Percentiles rank a stretch among this genome's conserved stretches.
These are phyloP conservation scores for Chlamydomonas incerta DNA, from an alignment of 139 green algal genomes.

Conservation along the genomic window DNA sequence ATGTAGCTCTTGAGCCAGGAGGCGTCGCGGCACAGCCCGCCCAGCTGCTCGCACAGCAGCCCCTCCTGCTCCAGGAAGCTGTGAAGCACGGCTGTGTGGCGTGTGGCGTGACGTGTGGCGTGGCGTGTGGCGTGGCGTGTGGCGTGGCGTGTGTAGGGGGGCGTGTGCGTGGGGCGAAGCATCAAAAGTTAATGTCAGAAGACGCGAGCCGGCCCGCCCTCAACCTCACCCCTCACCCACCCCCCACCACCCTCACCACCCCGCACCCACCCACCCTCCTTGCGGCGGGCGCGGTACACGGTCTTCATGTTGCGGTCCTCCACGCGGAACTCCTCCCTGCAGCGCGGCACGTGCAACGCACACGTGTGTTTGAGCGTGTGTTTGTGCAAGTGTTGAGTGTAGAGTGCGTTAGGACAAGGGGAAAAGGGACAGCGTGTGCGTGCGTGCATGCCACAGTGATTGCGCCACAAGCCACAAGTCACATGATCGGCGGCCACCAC, in stretches of 20 bases:
- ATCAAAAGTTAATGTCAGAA: too few species aligned
- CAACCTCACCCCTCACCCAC: background rate
- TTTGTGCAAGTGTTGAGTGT: too few species aligned
- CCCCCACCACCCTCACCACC: background rate
- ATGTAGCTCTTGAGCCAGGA: conserved; percentile 69
- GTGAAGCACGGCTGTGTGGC: conserved; percentile 20
- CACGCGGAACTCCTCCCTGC: conserved; percentile 22
- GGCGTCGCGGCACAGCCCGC: conserved; percentile 63
- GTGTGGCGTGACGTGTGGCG: background rate
- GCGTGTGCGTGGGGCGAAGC: background rate
- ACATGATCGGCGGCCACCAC: too few species aligned
- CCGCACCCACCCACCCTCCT: conserved; percentile 35
- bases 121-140: background rate
- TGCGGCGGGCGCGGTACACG: conserved; percentile 53
- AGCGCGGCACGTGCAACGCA: too few species aligned
- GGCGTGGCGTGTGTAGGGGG: background rate
- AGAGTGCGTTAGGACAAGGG: too few species aligned
- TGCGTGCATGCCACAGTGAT: too few species aligned
- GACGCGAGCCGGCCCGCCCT: background rate
- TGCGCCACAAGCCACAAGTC: too few species aligned
- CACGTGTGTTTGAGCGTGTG: too few species aligned
- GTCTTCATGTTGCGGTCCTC: conserved; percentile 56
- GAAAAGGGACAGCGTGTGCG: too few species aligned
- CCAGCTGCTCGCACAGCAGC: conserved; percentile 62
- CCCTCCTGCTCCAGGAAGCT: conserved; percentile 53